Percentiles rank a stretch among this genome's conserved stretches.
phyloP scores from a whole-genome alignment of 352 stramenopile species.

The Globisporangium spinosum region DNA sequence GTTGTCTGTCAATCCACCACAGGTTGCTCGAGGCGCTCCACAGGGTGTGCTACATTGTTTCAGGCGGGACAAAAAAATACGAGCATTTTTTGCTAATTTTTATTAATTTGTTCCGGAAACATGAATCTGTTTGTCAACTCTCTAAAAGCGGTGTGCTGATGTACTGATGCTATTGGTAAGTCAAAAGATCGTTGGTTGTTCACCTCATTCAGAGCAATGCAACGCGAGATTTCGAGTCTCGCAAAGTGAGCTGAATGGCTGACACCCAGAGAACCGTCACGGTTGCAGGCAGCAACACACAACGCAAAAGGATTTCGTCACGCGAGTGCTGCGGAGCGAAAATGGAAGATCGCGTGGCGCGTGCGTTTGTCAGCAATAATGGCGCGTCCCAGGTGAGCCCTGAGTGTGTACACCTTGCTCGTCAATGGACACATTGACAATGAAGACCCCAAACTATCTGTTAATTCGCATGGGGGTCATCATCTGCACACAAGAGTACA shows the following conservation, averaged over 20 bases:
- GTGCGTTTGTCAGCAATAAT: not conserved
- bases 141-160: not conserved
- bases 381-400: not conserved
- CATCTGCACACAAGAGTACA: not conserved
- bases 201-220: not conserved
- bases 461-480: not conserved
- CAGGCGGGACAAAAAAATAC: not conserved
- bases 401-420: not conserved
- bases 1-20: not conserved
- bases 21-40: not conserved
- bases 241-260: not conserved
- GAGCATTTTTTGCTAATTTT: not conserved
- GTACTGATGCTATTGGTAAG: not conserved
- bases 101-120: too few relatives aligned
- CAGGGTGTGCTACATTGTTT: constrained; percentile 2
- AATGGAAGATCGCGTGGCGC: not conserved
- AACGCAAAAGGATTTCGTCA: not conserved
- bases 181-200: not conserved
- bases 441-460: too few relatives aligned
- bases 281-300: not conserved
- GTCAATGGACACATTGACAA: not conserved
- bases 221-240: not conserved
- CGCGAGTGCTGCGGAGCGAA: not conserved
- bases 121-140: too few relatives aligned
- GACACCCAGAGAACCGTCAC: too few relatives aligned